Base-by-base conservation (phyloP, 169 alveolate species). In the Plasmodium sp. region DNA sequence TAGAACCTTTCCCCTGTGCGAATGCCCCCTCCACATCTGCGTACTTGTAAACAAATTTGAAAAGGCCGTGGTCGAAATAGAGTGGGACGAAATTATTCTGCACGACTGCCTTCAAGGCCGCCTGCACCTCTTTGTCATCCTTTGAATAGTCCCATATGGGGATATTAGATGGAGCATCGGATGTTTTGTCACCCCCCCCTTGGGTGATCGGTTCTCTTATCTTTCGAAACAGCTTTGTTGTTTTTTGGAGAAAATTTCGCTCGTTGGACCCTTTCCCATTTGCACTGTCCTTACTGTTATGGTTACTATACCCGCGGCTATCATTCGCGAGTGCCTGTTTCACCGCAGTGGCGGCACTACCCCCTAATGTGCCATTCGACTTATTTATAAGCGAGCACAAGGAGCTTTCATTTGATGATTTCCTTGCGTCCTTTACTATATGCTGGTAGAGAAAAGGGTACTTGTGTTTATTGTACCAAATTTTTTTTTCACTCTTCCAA, bases 381-480 rank as follows among this genome's bases (percentile, higher is more conserved):
- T 83, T 83, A 36, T 74, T 43, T 27, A 74, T 56, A 16, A 71
- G 75, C 7, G 34, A 41, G 27, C 43, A 22, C 18, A 72, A 36
- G 18, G 93, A 51, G 4, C 33, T 85, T 36, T 41, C 39, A 41
- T 79, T 79, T 34, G 84, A 79, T 18, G 31, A 36, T 79, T 72
- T 75, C 22, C 67, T 75, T 41, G 41, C 81, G 56, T 85, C 85
- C 48, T 85, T 85, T n/a, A 85, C 56, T 7, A 79, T 31, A n/a
- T 75, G 79, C 36, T 77, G 71, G 80, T 85, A 85, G 12, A 85
- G 93, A 85, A 85, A 85, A n/a, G 93, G 93, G 71, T 85, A 85
- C 41, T 85, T 85, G 2, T 75, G 33, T 74, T 75, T 33, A 36
- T 85, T 85, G 31, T 85, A 85, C 31, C 9, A n/a, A 33, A 34